Conservation (phyloP, 495 filamentous ascomycete species). For the Penicillium mononematosum region DNA sequence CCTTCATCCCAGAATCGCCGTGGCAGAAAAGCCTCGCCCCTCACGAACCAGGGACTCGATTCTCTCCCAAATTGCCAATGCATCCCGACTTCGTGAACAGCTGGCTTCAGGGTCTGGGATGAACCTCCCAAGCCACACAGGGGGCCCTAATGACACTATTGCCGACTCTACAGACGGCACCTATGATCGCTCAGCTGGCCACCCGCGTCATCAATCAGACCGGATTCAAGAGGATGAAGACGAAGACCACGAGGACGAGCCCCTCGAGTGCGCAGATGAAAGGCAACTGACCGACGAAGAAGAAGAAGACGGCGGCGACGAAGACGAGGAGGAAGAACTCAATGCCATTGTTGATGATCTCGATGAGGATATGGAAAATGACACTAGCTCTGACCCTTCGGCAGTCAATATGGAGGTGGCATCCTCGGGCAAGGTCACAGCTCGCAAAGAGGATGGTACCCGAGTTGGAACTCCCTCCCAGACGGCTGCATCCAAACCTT, state of each 20-base stretch:
- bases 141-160: slow-evolving; percentile 24
- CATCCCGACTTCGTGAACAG: slow-evolving; percentile 54
- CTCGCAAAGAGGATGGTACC: slow-evolving; percentile 95
- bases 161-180: slow-evolving; percentile 32
- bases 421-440: slow-evolving; percentile 86
- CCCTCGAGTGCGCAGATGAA: slow-evolving; percentile 93
- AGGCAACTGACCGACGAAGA: slow-evolving; percentile 77
- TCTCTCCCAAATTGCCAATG: slow-evolving; percentile 78
- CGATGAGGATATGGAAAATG: slow-evolving; percentile 82
- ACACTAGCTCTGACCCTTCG: slow-evolving; percentile 69
- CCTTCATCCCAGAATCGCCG: slow-evolving; percentile 80
- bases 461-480: slow-evolving; percentile 83
- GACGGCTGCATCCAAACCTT: slow-evolving; percentile 48
- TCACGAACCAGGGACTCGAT: slow-evolving; percentile 64
- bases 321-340: slow-evolving; percentile 64
- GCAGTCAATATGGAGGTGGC: slow-evolving; percentile 93
- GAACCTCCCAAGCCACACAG: slow-evolving; percentile 27
- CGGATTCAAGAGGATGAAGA: slow-evolving; percentile 55
- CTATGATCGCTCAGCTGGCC: slow-evolving; percentile 33
- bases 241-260: slow-evolving; percentile 50
- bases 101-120: slow-evolving; percentile 29
- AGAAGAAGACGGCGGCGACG: slow-evolving; percentile 69
- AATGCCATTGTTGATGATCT: slow-evolving; percentile 89
- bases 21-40: slow-evolving; percentile 75
- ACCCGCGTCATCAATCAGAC: slow-evolving; percentile 53